phyloP scores from a whole-genome alignment of 768 basidiomycete genomes.

The Termitomyces sp. region DNA sequence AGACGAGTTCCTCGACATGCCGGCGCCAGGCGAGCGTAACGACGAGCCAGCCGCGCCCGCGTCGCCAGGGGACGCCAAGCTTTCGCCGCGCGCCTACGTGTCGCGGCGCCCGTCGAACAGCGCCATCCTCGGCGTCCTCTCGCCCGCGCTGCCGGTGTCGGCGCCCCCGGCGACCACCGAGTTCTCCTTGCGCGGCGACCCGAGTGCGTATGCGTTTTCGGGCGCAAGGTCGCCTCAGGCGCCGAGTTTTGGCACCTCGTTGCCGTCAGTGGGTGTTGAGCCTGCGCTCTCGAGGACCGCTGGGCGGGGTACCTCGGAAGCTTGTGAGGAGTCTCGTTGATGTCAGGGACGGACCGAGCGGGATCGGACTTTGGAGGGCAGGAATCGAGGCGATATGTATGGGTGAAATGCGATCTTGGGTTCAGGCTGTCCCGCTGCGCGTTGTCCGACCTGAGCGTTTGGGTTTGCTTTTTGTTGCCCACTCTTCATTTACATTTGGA shows the following conservation, averaged over 20 bases:
- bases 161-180: slow-evolving; percentile 10
- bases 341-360: background rate
- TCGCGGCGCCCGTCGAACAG: slow-evolving; percentile 47
- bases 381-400: no score
- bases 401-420: background rate
- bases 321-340: slow-evolving; percentile 6
- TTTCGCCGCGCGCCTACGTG: slow-evolving; percentile 54
- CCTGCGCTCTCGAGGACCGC: slow-evolving; percentile 21
- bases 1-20: slow-evolving; percentile 44
- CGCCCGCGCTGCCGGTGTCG: slow-evolving; percentile 24
- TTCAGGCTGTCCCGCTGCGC: background rate
- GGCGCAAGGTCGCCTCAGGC: slow-evolving; percentile 13
- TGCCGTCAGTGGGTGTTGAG: slow-evolving; percentile 3
- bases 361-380: background rate
- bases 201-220: slow-evolving; percentile 8
- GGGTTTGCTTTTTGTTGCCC: no score
- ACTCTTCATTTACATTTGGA: no score
- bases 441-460: background rate
- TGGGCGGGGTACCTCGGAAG: slow-evolving; percentile 13
- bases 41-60: slow-evolving; percentile 21
- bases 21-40: slow-evolving; percentile 12
- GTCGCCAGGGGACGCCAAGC: slow-evolving; percentile 28
- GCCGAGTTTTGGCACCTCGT: background rate
- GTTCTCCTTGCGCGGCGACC: slow-evolving; percentile 9
- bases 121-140: slow-evolving; percentile 34